phyloP scores from a whole-genome alignment of 1,284 basidiomycete species.

The Abortiporus biennis region DNA sequence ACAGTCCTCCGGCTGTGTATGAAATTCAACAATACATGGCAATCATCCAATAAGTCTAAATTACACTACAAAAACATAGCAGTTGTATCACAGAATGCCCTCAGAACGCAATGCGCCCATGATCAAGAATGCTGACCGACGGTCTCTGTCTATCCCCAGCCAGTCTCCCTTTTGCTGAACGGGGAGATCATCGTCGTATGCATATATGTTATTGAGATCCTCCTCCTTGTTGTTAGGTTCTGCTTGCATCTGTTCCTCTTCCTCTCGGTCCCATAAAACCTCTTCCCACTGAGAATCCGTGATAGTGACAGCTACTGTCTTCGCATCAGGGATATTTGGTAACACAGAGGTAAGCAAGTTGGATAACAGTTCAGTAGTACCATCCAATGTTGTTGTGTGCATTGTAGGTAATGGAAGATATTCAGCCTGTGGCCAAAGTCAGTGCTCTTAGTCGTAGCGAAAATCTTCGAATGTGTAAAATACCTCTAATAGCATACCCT shows the following conservation, averaged over 20 bases:
- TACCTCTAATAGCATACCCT: slow-evolving; percentile 77
- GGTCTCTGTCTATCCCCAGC: slow-evolving; percentile 68
- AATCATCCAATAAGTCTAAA: too few species aligned
- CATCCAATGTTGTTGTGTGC: slow-evolving; percentile 50
- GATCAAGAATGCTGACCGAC: slow-evolving; percentile 70
- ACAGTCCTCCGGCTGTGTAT: too few species aligned
- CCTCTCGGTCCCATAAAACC: slow-evolving; percentile 67
- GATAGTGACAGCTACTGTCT: slow-evolving; percentile 67
- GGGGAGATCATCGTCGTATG: slow-evolving; percentile 36
- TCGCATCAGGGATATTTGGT: slow-evolving; percentile 62
- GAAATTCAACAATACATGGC: too few species aligned
- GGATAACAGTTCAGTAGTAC: slow-evolving; percentile 64
- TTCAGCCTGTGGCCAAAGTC: slow-evolving; percentile 46
- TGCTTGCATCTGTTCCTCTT: slow-evolving; percentile 36
- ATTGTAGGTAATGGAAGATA: slow-evolving; percentile 68
- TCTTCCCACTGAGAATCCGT: slow-evolving; percentile 74
- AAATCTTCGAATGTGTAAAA: slow-evolving; percentile 11
- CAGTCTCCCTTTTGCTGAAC: slow-evolving; percentile 49
- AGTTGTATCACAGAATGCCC: slow-evolving; percentile 64
- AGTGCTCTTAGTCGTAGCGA: slow-evolving; percentile 1
- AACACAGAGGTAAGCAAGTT: slow-evolving; percentile 67
- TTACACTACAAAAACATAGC: too few species aligned
- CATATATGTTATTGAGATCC: slow-evolving; percentile 43
- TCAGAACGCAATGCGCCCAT: slow-evolving; percentile 68
- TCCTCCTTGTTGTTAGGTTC: slow-evolving; percentile 15